Percentiles rank a stretch among this genome's conserved stretches.
These are phyloP conservation scores for Botrytis sinoallii DNA, from an alignment of 2,329 filamentous ascomycete genomes.

Conservation along the genomic window DNA sequence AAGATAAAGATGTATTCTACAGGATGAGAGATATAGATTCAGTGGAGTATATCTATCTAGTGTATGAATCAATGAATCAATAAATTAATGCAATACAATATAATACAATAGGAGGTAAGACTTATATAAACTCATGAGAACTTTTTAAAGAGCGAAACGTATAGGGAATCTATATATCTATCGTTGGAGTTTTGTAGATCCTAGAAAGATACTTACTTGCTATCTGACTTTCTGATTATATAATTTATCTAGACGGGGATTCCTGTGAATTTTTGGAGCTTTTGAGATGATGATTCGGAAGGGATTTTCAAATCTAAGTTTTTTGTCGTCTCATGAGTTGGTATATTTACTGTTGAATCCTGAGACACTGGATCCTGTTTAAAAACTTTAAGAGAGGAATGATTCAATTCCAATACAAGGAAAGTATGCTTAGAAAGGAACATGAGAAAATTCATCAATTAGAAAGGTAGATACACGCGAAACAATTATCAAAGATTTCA, in stretches of 20 bases:
- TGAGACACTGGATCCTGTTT: not conserved
- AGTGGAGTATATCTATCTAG: too few relatives aligned
- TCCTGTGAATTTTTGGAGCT: accelerated
- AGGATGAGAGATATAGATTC: too few relatives aligned
- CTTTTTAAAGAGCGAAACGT: not conserved
- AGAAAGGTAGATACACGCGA: not conserved
- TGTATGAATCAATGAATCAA: too few relatives aligned
- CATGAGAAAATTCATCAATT: not conserved
- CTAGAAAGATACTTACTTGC: not conserved
- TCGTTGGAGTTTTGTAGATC: not conserved
- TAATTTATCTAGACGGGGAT: not conserved
- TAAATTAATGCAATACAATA: too few relatives aligned
- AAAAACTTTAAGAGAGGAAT: accelerated
- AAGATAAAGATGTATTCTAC: too few relatives aligned
- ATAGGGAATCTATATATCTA: not conserved
- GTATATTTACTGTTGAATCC: not conserved
- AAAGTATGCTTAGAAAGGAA: not conserved
- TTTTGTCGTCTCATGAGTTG: too few relatives aligned
- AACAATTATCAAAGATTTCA: not conserved
- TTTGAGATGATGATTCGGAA: not conserved
- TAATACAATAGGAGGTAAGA: too few relatives aligned
- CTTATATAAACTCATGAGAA: not conserved
- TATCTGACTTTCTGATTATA: not conserved
- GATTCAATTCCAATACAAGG: not conserved
- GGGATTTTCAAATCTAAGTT: too few relatives aligned